Percentiles rank a stretch among this genome's conserved stretches.
phyloP scores from a whole-genome alignment of 139 green algal genomes.

The Medakamo hakoo region DNA sequence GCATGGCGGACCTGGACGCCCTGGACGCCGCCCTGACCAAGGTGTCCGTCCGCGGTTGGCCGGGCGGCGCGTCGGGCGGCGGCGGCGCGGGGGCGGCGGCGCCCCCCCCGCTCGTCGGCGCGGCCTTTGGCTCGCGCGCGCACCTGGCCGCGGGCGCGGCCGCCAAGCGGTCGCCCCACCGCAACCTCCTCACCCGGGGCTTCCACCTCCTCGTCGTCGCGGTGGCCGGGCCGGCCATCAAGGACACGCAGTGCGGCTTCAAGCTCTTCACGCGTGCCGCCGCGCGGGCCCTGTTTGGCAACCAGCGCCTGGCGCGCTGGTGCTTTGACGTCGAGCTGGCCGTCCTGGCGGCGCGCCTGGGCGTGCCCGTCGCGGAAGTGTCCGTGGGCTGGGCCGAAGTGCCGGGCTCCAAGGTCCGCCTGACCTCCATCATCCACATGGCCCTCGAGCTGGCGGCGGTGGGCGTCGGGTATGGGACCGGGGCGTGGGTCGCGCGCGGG shows the following conservation, averaged over 20 bases:
- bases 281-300: constrained; percentile 55
- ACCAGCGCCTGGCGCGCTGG: constrained; percentile 87
- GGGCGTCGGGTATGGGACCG: constrained; percentile 26
- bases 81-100: background rate
- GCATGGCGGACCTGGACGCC: constrained; percentile 62
- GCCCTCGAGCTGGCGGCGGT: constrained; percentile 62
- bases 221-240: constrained; percentile 47
- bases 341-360: constrained; percentile 53
- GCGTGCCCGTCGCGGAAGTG: constrained; percentile 41
- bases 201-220: constrained; percentile 76
- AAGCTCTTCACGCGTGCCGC: constrained; percentile 83
- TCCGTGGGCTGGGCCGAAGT: constrained; percentile 88
- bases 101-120: constrained; percentile 11
- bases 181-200: constrained; percentile 78
- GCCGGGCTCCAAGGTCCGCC: constrained; percentile 81
- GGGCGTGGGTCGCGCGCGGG: constrained; percentile 9
- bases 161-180: constrained; percentile 35
- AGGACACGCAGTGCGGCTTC: constrained; percentile 92
- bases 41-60: background rate
- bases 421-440: constrained; percentile 81
- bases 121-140: constrained; percentile 42
- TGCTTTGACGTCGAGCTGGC: constrained; percentile 97
- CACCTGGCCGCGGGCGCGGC: constrained; percentile 37
- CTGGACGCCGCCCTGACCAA: constrained; percentile 48
- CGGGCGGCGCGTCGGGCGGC: background rate